phyloP scores from a whole-genome alignment of 352 stramenopile genomes.

The Blastocystis sp. region DNA sequence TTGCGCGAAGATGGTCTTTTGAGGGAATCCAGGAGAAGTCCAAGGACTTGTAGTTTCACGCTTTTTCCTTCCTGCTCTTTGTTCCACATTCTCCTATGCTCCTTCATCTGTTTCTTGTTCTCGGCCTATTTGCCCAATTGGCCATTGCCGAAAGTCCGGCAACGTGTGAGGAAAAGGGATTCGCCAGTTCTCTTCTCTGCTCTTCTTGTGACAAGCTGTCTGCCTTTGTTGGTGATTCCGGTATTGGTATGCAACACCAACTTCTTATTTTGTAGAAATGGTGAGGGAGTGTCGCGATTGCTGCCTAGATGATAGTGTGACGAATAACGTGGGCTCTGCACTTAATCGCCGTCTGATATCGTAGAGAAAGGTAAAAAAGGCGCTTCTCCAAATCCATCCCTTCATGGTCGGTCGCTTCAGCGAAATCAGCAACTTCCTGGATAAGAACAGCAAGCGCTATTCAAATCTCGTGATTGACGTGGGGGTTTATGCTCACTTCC shows the following conservation, averaged over 20 bases:
- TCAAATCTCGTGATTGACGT: not conserved
- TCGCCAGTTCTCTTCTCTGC: not conserved
- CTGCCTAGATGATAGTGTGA: conserved; percentile 16
- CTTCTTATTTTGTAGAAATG: conserved; percentile 13
- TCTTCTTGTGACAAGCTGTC: conserved; percentile 46
- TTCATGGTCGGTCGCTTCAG: not conserved
- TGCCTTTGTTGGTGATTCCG: conserved; percentile 35
- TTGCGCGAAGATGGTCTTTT: conserved; percentile 15
- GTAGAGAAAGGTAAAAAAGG: conserved; percentile 37
- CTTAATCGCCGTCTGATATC: not conserved
- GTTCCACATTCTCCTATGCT: not conserved
- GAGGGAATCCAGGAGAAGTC: conserved; percentile 39
- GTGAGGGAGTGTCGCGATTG: conserved; percentile 24
- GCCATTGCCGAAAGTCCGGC: not conserved
- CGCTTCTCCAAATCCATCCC: not conserved
- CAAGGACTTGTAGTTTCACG: conserved; percentile 2
- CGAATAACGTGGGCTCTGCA: not conserved
- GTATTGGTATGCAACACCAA: not conserved
- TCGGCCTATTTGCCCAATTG: not conserved
- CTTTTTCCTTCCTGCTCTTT: conserved; percentile 28
- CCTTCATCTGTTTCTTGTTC: conserved; percentile 1
- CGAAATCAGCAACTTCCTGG: conserved; percentile 26
- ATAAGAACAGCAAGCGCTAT: conserved; percentile 23
- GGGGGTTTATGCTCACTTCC: not conserved
- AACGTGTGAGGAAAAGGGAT: conserved; percentile 25